A percentile compares a stretch with the other conserved stretches of the same genome.
These are phyloP conservation scores for Euphrasia confusa DNA, from an alignment of 257 asterid genomes.

Conservation along the genomic window DNA sequence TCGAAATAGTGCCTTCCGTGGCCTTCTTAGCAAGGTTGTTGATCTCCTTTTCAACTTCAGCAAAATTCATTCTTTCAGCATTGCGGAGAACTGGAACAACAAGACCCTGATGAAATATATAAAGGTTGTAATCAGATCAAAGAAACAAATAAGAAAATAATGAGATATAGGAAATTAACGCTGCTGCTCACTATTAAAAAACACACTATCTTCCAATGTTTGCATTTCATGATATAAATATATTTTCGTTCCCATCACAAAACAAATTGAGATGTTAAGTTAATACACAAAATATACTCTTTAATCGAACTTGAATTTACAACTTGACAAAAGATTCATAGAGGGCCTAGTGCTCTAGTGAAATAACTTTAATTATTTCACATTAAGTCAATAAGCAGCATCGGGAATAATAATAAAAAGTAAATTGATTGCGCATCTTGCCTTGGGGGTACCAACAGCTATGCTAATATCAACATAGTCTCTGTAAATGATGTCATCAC, in stretches of 20 bases:
- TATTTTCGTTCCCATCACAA: not conserved
- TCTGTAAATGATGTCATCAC: slow-evolving; percentile 92
- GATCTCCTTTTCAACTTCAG: slow-evolving; percentile 90
- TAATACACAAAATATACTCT: not conserved
- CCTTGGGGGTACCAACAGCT: slow-evolving; percentile 99
- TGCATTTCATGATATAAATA: not conserved
- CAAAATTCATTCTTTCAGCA: slow-evolving; percentile 82
- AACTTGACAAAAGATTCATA: slow-evolving; percentile 8
- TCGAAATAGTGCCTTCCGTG: slow-evolving; percentile 77
- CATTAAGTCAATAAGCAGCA: slow-evolving; percentile 12
- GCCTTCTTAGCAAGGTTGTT: slow-evolving; percentile 91
- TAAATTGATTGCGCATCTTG: slow-evolving; percentile 25
- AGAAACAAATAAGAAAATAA: slow-evolving; percentile 1
- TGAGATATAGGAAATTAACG: not conserved
- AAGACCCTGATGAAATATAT: slow-evolving; percentile 59
- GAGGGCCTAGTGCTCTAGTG: not conserved
- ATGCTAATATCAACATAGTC: slow-evolving; percentile 92
- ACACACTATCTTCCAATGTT: not conserved
- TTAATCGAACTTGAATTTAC: not conserved
- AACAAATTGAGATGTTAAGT: not conserved
- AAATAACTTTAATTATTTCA: not conserved
- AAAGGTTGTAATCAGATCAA: slow-evolving; percentile 15
- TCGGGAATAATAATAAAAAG: slow-evolving; percentile 5
- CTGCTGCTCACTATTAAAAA: not conserved
- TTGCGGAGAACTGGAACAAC: slow-evolving; percentile 95